Base-by-base conservation (phyloP, 129 eudicot species). In the Rutidosis leptorrhynchoides region DNA sequence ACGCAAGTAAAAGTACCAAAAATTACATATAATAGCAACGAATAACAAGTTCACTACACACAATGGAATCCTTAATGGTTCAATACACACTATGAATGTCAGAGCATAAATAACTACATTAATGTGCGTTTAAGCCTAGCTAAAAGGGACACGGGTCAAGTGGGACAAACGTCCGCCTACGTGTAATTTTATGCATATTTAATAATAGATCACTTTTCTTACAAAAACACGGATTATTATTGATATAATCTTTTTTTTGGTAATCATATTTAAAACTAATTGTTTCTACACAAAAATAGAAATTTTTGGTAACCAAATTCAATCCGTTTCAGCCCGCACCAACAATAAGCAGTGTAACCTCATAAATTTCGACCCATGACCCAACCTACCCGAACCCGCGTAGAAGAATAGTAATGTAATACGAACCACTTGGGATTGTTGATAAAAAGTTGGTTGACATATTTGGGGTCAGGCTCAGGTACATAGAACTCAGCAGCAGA, bases 401-500 rank as follows among this genome's bases (percentile, higher is more conserved):
- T 65, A 24, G 30, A 3, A 33, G 70, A 63, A 15, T 73, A 3
- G 35, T 40, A 40, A 53, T 26, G 2, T 43, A 24, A 23, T n/a
- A 53, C 63, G 45, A 61, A 80, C 83, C 69, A 70, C 61, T 83
- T 74, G n/a, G 79, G 65, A 48, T 83, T 78, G 58, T 75, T 74
- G 43, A 78, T 40, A 61, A 67, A 80, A 65, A 84, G 73, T 46
- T 62, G 74, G 80, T 83, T 87, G 16, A 72, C 69, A 22, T 71
- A 76, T n/a, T 43, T 59, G 4, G 80, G 77, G 68, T 64, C 32
- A 9, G 95, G 87, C 29, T 81, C 85, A 20, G 95, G 95, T 7
- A 84, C 66, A 72, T 68, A 73, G 71, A 83, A 84, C 64, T 87
- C 90, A 5, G 77, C 77, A 46, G 95, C 90, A 22, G 87, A 74